Percentiles rank a stretch among this genome's conserved stretches.
These are phyloP conservation scores for Corymbia citriodora DNA, from an alignment of 441 rosid species.

Conservation along the genomic window DNA sequence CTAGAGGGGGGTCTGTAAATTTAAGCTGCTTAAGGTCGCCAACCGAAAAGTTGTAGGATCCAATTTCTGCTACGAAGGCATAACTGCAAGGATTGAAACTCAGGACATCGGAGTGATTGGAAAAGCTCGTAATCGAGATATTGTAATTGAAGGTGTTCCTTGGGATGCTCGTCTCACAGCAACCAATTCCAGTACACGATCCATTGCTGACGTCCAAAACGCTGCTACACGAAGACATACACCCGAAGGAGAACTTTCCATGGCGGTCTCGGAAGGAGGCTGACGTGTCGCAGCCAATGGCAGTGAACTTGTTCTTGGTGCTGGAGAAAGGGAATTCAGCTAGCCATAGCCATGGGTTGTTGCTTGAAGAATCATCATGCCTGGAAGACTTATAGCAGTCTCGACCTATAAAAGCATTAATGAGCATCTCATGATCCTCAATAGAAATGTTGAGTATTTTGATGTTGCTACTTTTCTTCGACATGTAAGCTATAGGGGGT, in stretches of 20 bases:
- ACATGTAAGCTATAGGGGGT: background rate
- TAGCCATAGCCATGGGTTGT: too few species aligned
- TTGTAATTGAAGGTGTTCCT: rapidly evolving
- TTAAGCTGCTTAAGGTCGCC: background rate
- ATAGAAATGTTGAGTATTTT: too few species aligned
- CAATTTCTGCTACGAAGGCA: too few species aligned
- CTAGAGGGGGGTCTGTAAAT: background rate
- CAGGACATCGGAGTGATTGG: too few species aligned
- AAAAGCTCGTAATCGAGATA: rapidly evolving
- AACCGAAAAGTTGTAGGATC: too few species aligned
- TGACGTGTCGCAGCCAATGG: rapidly evolving
- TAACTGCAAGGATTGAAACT: too few species aligned
- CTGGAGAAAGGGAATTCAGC: background rate
- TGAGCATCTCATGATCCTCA: too few species aligned
- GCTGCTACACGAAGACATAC: rapidly evolving
- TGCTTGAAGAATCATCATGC: rapidly evolving
- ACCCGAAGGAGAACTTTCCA: rapidly evolving
- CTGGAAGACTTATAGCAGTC: too few species aligned
- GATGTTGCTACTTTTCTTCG: rapidly evolving
- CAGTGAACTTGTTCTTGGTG: rapidly evolving
- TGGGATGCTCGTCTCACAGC: background rate
- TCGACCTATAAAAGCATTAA: rapidly evolving
- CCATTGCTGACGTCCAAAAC: rapidly evolving
- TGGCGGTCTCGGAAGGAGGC: rapidly evolving
- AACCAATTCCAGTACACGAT: background rate